Evolutionary conservation across 768 basidiomycete genomes (phyloP), one percentile per base, ranked within the genome.

Genomic region (Collybia sordida): DNA sequence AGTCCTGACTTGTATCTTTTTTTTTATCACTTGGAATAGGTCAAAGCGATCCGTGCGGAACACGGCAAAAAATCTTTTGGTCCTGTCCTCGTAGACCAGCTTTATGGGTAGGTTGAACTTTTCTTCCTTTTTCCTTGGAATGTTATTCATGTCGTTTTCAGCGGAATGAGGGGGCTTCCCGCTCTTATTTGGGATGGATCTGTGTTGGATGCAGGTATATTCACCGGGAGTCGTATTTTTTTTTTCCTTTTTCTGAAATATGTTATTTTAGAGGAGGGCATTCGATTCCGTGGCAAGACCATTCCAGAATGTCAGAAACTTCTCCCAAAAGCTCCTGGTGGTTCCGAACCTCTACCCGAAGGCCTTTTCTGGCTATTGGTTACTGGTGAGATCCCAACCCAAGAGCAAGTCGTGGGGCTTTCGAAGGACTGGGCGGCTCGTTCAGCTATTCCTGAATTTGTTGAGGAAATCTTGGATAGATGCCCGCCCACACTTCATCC

Each of bases 151-250:
- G 24, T 8, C 42, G 53, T 47, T 1, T 57, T 1, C 53, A 93
- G 90, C 59, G 90, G 91, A 47, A 91, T 93, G 89, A 78, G 90
- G 54, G 88, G 90, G 54, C 80, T 92, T 42, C 90, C 95, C 57
- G 94, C 93, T 46, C 83, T 98, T 59, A 93, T 98, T 60, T 98
- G 96, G 96, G 96, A 98, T 57, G 96, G 90, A 53, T 98, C 96
- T 49, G 96, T 98, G 52, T 85, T 98, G 55, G 96, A 98, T 66
- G 83, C 96, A 47, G 88, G 90, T 88, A 46, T 50, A 81, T 69
- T 7, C 39, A 41, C 6, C 43, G 14, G 9, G 28, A 38, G 42
- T 25, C 38, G 52, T 34, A 34, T 7, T 43, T 11, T 19, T 28
- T 25, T 40, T 15, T 49, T 42, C n/a, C 41, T n/a, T 37, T 54